Conservation (phyloP, 768 basidiomycete genomes). For the Multifurca ochricompacta region DNA sequence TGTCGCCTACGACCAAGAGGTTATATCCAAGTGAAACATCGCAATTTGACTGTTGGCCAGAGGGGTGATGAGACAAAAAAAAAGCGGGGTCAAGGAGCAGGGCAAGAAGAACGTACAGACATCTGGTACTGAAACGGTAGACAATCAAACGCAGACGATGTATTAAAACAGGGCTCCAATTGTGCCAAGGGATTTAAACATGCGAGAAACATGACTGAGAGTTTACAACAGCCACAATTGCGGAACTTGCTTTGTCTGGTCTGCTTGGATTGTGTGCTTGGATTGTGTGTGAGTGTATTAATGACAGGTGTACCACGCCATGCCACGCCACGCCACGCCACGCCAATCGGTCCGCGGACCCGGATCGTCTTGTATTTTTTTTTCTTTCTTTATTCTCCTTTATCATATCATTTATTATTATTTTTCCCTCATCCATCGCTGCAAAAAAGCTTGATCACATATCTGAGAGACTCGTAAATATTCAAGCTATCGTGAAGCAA, state of each 20-base stretch:
- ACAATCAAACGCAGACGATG: background rate
- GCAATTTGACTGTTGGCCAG: background rate
- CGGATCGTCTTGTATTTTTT: too few relatives aligned
- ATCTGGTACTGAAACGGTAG: background rate
- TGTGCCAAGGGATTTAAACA: background rate
- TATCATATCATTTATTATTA: too few relatives aligned
- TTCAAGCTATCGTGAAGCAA: too few relatives aligned
- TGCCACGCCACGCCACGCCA: too few relatives aligned
- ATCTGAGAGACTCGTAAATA: too few relatives aligned
- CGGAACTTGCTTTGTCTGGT: background rate
- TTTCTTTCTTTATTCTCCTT: too few relatives aligned
- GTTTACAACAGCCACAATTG: background rate
- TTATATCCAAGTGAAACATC: conserved; percentile 9
- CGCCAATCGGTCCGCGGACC: too few relatives aligned
- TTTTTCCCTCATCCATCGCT: too few relatives aligned
- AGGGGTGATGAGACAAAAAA: background rate
- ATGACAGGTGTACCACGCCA: too few relatives aligned
- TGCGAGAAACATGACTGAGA: background rate
- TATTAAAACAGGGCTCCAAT: background rate
- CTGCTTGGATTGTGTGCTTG: background rate
- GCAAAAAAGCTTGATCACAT: too few relatives aligned
- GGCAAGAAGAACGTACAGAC: background rate
- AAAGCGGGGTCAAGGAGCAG: background rate
- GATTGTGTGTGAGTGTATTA: background rate
- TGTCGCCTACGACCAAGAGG: conserved; percentile 4